Percentiles rank a stretch among this genome's conserved stretches.
These are phyloP conservation scores for Sporothrix luriei DNA, from an alignment of 2,329 filamentous ascomycete species.

Conservation along the genomic window DNA sequence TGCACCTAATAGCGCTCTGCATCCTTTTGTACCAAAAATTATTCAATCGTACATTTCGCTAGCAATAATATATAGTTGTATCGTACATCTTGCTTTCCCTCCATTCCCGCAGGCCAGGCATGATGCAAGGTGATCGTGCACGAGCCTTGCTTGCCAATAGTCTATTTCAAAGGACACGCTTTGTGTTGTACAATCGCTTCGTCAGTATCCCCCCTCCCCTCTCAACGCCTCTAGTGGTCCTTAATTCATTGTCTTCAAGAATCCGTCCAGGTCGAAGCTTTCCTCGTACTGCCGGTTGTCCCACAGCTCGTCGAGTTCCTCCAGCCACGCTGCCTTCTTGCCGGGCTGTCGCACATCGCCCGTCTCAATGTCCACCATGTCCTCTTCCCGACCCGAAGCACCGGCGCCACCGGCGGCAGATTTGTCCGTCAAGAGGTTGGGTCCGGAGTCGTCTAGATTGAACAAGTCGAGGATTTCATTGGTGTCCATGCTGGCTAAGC, in stretches of 20 bases:
- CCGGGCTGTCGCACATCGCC: constrained; percentile 92
- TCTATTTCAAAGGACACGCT: constrained; percentile 7
- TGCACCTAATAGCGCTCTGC: not conserved
- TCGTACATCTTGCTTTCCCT: constrained; percentile 1
- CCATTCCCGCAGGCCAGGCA: not conserved
- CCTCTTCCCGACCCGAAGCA: constrained; percentile 65
- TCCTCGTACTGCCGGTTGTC: constrained; percentile 98
- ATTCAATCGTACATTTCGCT: constrained; percentile 9
- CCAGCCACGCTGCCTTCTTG: constrained; percentile 88
- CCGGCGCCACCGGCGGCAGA: constrained; percentile 46
- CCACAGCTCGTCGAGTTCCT: constrained; percentile 94
- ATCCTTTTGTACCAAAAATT: not conserved
- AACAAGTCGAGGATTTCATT: constrained; percentile 97
- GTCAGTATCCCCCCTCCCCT: not conserved
- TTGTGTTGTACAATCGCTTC: constrained; percentile 13
- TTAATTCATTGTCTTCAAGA: constrained; percentile 87
- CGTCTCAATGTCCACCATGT: constrained; percentile 90
- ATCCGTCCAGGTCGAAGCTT: constrained; percentile 93
- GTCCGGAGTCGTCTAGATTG: constrained; percentile 79
- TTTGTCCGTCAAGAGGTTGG: constrained; percentile 65
- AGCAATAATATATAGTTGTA: constrained; percentile 9
- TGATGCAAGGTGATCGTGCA: not conserved
- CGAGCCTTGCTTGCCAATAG: not conserved
- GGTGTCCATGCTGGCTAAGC: constrained; percentile 93
- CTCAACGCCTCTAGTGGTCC: not conserved